Percentiles rank a stretch among this genome's conserved stretches.
Evolutionary conservation across 352 stramenopile species (phyloP).

Genomic region (Phytophthora palmivora): DNA sequence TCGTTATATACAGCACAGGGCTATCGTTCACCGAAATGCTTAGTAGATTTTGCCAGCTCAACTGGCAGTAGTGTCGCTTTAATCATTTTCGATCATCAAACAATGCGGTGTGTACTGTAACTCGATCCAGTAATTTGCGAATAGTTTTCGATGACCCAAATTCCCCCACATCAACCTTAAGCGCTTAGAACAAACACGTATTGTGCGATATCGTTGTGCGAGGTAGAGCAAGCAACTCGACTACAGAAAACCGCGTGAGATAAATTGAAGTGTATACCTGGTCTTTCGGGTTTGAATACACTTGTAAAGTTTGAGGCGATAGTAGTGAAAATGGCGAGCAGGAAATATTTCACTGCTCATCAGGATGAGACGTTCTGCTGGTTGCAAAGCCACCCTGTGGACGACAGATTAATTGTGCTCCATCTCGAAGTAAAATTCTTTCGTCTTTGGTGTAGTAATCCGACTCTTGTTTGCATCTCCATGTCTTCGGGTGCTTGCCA

Average conservation of each 20-base stretch:
- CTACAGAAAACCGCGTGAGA: not conserved
- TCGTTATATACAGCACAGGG: not conserved
- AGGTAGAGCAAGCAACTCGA: slow-evolving; percentile 21
- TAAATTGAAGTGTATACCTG: slow-evolving; percentile 24
- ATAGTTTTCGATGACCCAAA: slow-evolving; percentile 29
- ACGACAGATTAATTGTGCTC: not conserved
- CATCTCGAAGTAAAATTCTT: too few species aligned
- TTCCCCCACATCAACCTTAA: slow-evolving; percentile 16
- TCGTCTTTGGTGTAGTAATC: not conserved
- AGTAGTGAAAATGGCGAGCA: slow-evolving; percentile 35
- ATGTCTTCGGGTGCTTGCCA: slow-evolving; percentile 49
- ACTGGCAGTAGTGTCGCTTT: too few species aligned
- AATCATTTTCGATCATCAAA: too few species aligned
- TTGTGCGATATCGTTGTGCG: slow-evolving; percentile 15
- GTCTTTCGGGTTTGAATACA: slow-evolving; percentile 42
- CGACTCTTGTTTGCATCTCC: slow-evolving; percentile 6
- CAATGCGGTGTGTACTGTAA: slow-evolving; percentile 30
- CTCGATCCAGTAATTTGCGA: slow-evolving; percentile 21
- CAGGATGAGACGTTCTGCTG: slow-evolving; percentile 24
- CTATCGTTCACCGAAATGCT: too few species aligned
- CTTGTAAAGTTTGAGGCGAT: too few species aligned
- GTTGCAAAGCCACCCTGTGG: slow-evolving; percentile 13
- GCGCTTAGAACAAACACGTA: slow-evolving; percentile 31
- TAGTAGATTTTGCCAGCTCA: slow-evolving; percentile 21
- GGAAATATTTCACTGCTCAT: slow-evolving; percentile 27